These are phyloP conservation scores for Pichia norvegensis DNA, from an alignment of 1,139 yeast species.

Conservation along the genomic window DNA sequence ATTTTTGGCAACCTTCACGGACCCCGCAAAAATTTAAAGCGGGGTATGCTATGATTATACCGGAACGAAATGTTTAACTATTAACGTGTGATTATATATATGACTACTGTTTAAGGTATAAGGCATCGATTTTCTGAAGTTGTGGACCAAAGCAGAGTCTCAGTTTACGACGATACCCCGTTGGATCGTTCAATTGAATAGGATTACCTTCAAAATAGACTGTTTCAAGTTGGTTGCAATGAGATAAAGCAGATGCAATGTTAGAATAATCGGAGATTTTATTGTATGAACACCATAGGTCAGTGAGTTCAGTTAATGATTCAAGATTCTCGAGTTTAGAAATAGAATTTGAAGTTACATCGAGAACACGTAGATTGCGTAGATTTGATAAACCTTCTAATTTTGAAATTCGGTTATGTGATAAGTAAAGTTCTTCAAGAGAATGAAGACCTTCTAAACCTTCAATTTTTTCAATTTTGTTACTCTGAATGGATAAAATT, in stretches of 20 bases:
- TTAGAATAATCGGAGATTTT: constrained; percentile 60
- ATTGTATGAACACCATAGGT: constrained; percentile 89
- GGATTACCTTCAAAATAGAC: constrained; percentile 97
- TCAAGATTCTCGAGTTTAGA: constrained; percentile 53
- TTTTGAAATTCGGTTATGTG: constrained; percentile 72
- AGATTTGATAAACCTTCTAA: constrained; percentile 77
- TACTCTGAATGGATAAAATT: constrained; percentile 83
- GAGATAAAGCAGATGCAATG: constrained; percentile 56
- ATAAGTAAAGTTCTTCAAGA: constrained; percentile 79
- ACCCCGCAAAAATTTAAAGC: not conserved
- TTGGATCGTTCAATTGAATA: constrained; percentile 59
- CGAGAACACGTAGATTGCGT: constrained; percentile 61
- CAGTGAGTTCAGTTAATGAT: constrained; percentile 67
- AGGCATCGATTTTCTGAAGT: constrained; percentile 86
- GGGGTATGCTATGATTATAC: too few relatives aligned
- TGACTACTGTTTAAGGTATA: constrained; percentile 33
- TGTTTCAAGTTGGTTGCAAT: constrained; percentile 63
- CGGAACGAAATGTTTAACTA: too few relatives aligned
- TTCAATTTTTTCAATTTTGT: constrained; percentile 70
- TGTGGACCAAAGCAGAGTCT: constrained; percentile 64
- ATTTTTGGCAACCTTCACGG: too few relatives aligned
- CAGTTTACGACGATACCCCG: constrained; percentile 80
- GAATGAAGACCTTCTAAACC: constrained; percentile 66
- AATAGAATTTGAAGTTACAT: constrained; percentile 70
- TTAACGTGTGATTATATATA: not conserved